These are phyloP conservation scores for Melanopsichium pennsylvanicum DNA, from an alignment of 1,284 basidiomycete species.

Conservation along the genomic window DNA sequence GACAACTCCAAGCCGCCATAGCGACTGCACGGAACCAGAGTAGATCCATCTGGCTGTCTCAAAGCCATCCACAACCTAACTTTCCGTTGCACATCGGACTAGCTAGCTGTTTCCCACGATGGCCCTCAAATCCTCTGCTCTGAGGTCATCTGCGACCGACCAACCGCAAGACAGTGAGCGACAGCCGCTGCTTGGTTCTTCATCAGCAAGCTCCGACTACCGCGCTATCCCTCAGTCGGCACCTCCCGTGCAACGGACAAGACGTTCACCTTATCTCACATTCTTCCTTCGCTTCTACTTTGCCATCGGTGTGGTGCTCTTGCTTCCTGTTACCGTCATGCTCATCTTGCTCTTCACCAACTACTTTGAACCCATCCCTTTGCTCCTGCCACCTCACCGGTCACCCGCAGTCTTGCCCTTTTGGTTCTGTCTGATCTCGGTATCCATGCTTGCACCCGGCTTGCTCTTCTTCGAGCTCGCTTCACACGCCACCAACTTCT, in stretches of 20 bases:
- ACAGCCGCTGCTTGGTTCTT: slow-evolving; percentile 24
- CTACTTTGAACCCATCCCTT: slow-evolving; percentile 42
- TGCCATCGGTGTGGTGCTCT: slow-evolving; percentile 28
- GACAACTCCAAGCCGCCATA: too few relatives aligned
- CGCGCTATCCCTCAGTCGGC: slow-evolving; percentile 13
- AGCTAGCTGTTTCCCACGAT: slow-evolving; percentile 3
- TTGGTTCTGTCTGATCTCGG: slow-evolving; percentile 45
- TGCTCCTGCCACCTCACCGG: slow-evolving; percentile 43
- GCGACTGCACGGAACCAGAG: too few relatives aligned
- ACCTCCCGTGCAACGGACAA: slow-evolving; percentile 6
- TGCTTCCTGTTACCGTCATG: slow-evolving; percentile 30
- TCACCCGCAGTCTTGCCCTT: slow-evolving; percentile 41
- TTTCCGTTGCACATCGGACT: slow-evolving; percentile 8
- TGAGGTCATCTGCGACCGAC: slow-evolving; percentile 5
- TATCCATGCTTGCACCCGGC: slow-evolving; percentile 40
- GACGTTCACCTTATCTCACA: slow-evolving; percentile 33
- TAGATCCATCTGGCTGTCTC: too few relatives aligned
- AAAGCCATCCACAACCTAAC: too few relatives aligned
- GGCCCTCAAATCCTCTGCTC: slow-evolving; percentile 11
- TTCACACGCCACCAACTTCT: slow-evolving; percentile 38
- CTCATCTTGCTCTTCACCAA: slow-evolving; percentile 44
- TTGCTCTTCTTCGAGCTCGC: slow-evolving; percentile 54
- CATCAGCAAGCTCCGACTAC: slow-evolving; percentile 13
- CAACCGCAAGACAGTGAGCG: slow-evolving; percentile 22
- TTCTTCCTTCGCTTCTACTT: slow-evolving; percentile 40